Evolutionary conservation across 805 yeast genomes (phyloP), one percentile per base, ranked within the genome.

Genomic region (Candida montana): DNA sequence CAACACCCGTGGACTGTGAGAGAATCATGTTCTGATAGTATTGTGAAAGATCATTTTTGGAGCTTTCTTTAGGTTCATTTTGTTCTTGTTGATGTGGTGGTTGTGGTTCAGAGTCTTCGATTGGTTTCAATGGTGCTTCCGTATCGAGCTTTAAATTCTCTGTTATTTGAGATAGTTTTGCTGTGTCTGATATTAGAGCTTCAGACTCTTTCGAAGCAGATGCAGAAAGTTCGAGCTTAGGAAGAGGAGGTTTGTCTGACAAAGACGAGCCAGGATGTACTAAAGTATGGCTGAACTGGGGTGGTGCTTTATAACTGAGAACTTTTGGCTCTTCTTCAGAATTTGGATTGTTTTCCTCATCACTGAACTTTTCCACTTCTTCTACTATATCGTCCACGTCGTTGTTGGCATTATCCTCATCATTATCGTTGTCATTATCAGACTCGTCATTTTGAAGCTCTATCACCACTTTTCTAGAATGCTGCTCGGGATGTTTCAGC

Each of bases 1-100:
- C 77, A 31, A 69, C 64, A 0, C 79, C 80, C 0, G 77, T 73
- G 0, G 79, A 73, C 48, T 75, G 79, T 3, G 80, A 74, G 5
- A 74, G 58, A 7, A 69, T 67, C 67, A 67, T 64, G 40, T 59
- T 58, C n/a, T 69, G 71, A 34, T 63, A 54, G 43, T 64, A 67
- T 33, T 64, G 60, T 20, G 60, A 59, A 2, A 47, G 48, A 17
- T 52, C 54, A 29, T 51, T 48, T 18, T 48, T 49, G 34, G 30
- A 41, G 45, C 33, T 51, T 58, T 37, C 58, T 51, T 31, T 54
- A 46, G 40, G 18, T 12, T 23, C 20, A 13, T 36, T 11, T 40
- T 40, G 39, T 34, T 41, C 20, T 38, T 31, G 20, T 27, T 37
- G 39, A 9, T 24, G 41, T 11, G 31, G 42, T 16, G 10, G 42